Conservation (phyloP, 2,329 filamentous ascomycete genomes). For the Arthrobotrys megalospora region DNA sequence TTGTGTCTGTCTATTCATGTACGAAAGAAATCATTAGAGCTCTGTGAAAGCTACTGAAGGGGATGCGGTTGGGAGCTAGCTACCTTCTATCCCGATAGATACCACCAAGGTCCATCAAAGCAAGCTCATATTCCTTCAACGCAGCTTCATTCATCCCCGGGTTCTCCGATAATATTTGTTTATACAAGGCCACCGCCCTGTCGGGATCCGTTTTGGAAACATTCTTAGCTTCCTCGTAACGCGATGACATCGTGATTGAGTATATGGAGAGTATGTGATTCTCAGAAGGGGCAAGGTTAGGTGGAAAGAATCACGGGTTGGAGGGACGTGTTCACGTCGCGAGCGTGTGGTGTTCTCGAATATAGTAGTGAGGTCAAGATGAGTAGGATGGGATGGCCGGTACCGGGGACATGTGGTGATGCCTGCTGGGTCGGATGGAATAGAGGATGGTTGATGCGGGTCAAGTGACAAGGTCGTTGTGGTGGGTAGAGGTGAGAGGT, state of each 20-base stretch:
- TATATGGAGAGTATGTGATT: slow-evolving; percentile 62
- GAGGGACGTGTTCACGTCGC: slow-evolving; percentile 32
- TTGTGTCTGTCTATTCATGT: slow-evolving; percentile 72
- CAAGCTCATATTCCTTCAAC: slow-evolving; percentile 90
- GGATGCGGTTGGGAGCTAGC: slow-evolving; percentile 66
- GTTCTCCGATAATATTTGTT: slow-evolving; percentile 87
- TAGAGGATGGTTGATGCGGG: slow-evolving; percentile 14
- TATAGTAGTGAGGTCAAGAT: neutral
- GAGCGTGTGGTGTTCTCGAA: slow-evolving; percentile 9
- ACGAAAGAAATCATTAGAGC: neutral
- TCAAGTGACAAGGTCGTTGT: slow-evolving; percentile 23
- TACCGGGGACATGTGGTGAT: slow-evolving; percentile 8
- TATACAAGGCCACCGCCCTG: slow-evolving; percentile 89
- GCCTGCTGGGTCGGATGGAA: slow-evolving; percentile 1
- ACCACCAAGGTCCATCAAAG: slow-evolving; percentile 89
- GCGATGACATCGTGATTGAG: slow-evolving; percentile 70
- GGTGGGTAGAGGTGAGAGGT: neutral
- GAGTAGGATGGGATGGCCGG: neutral
- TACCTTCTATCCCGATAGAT: slow-evolving; percentile 91
- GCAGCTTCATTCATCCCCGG: slow-evolving; percentile 88
- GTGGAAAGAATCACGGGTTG: slow-evolving; percentile 34
- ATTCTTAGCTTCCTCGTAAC: slow-evolving; percentile 91
- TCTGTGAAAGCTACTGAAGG: neutral
- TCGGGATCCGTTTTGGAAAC: slow-evolving; percentile 83
- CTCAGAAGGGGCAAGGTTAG: slow-evolving; percentile 6